Conservation (phyloP, 305 asterid species). For the Rubia tinctorum region DNA sequence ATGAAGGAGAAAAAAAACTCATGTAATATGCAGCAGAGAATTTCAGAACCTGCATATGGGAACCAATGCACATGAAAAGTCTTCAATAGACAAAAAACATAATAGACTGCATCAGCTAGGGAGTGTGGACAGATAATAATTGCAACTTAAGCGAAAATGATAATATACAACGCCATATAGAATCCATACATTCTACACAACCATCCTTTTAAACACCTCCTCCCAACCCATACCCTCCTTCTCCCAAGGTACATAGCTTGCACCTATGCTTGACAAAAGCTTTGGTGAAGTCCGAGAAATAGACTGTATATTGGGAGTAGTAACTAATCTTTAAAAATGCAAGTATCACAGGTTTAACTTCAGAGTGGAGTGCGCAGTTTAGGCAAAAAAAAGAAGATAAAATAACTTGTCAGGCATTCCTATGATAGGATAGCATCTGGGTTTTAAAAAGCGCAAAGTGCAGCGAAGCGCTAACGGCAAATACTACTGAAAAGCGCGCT, state of each 20-base stretch:
- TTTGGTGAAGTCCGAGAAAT: not conserved
- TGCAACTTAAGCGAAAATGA: not conserved
- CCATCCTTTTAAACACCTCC: not conserved
- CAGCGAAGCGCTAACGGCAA: too few relatives aligned
- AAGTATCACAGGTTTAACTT: not conserved
- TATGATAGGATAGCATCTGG: not conserved
- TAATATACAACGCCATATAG: not conserved
- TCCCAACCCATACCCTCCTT: not conserved
- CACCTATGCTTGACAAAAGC: not conserved
- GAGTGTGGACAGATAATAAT: not conserved
- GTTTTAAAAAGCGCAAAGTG: too few relatives aligned
- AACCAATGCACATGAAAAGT: conserved; percentile 13
- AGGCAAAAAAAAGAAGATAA: not conserved
- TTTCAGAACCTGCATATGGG: conserved; percentile 73
- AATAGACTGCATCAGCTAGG: not conserved
- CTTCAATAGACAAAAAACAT: not conserved
- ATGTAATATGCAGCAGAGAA: conserved; percentile 71
- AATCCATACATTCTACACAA: not conserved
- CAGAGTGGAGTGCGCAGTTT: not conserved
- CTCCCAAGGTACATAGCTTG: not conserved
- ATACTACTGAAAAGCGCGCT: too few relatives aligned
- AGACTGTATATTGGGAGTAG: not conserved
- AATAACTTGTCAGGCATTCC: not conserved
- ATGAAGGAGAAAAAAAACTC: conserved; percentile 51
- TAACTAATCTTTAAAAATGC: not conserved